Conservation (phyloP, 2,329 filamentous ascomycete genomes). For the Apiospora aurea region DNA sequence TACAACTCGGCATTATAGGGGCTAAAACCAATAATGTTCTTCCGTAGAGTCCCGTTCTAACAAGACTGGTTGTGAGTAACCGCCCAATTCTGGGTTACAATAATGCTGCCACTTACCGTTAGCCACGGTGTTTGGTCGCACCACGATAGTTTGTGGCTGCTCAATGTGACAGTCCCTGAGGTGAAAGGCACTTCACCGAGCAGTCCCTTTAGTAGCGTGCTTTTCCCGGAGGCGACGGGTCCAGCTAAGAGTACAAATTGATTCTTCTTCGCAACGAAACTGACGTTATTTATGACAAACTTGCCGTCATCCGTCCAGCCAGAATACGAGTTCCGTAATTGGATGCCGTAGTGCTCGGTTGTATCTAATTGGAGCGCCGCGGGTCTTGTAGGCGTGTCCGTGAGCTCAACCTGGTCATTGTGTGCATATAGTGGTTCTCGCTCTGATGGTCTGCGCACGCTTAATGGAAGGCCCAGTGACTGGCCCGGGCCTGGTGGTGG, state of each 20-base stretch:
- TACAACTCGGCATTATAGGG: conserved; percentile 42
- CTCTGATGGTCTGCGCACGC: not conserved
- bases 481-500: not conserved
- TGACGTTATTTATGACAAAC: conserved; percentile 36
- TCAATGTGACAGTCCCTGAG: conserved; percentile 6
- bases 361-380: not conserved
- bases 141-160: conserved; percentile 14
- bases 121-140: conserved; percentile 28
- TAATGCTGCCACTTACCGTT: not conserved
- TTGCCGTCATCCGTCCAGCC: conserved; percentile 26
- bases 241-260: conserved; percentile 43
- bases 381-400: too few species aligned
- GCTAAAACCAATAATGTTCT: conserved; percentile 43
- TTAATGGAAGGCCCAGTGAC: not conserved
- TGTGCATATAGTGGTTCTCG: not conserved
- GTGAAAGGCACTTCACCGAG: conserved; percentile 24
- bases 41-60: conserved; percentile 41
- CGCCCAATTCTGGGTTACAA: not conserved
- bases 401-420: not conserved
- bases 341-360: not conserved
- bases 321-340: conserved; percentile 29
- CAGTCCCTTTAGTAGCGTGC: conserved; percentile 25
- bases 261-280: conserved; percentile 37
- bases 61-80: not conserved
- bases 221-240: conserved; percentile 27